These are phyloP conservation scores for Cryptosporidium canis DNA, from an alignment of 169 alveolate species.

Conservation along the genomic window DNA sequence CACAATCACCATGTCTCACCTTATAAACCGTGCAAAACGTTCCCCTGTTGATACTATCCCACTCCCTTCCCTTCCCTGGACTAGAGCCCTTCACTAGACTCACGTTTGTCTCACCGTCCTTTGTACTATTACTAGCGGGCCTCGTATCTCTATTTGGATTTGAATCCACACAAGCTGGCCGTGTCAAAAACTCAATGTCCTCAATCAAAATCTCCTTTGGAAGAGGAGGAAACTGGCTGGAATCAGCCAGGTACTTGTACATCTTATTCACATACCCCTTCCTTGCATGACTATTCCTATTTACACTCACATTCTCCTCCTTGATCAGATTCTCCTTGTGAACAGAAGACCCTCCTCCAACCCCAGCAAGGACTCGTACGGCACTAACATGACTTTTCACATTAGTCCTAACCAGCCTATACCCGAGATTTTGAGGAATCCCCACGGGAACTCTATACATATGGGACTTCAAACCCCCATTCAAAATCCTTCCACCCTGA, in stretches of 20 bases:
- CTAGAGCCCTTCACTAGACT: background rate
- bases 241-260: conserved; percentile 53
- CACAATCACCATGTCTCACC: conserved; percentile 70
- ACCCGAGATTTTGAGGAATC: background rate
- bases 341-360: background rate
- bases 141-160: background rate
- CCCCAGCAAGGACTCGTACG: background rate
- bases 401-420: conserved; percentile 23
- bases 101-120: conserved; percentile 43
- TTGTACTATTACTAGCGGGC: background rate
- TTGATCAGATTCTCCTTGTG: background rate
- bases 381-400: conserved; percentile 2
- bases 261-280: conserved; percentile 42
- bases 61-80: conserved; percentile 38
- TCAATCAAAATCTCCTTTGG: conserved; percentile 48
- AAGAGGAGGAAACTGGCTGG: conserved; percentile 68
- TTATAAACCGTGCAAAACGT: conserved; percentile 70
- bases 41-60: conserved; percentile 65
- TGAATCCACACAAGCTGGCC: background rate
- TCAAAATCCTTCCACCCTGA: background rate
- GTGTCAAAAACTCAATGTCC: conserved; percentile 36
- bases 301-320: conserved; percentile 1
- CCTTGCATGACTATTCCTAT: background rate
- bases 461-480: background rate
- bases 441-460: background rate